phyloP scores from a whole-genome alignment of 169 alveolate species.

The Theileria sp. region DNA sequence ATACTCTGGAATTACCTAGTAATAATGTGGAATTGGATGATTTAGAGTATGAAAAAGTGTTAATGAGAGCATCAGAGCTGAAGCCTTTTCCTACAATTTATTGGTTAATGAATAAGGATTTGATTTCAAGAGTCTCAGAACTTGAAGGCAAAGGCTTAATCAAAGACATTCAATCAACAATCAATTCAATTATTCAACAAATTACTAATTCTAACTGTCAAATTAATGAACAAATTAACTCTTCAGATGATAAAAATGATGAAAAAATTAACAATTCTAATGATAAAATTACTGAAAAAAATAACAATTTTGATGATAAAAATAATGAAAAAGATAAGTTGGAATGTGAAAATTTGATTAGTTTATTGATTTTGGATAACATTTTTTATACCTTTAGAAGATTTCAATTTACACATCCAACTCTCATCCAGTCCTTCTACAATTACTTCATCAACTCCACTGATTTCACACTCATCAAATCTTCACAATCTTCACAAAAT shows the following conservation, averaged over 20 bases:
- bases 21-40: neutral
- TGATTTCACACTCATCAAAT: neutral
- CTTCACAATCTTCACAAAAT: no score
- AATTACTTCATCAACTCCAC: conserved; percentile 40
- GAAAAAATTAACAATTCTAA: no score
- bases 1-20: no score
- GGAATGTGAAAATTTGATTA: conserved; percentile 2
- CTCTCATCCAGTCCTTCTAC: conserved; percentile 19
- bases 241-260: no score
- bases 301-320: no score
- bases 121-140: conserved; percentile 66
- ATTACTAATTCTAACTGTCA: conserved; percentile 1
- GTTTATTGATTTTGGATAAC: conserved; percentile 37
- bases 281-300: no score
- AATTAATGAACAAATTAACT: no score
- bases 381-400: conserved; percentile 40
- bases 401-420: conserved; percentile 54
- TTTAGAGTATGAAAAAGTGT: conserved; percentile 24
- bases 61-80: conserved; percentile 40
- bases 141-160: conserved; percentile 72
- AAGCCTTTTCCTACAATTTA: conserved; percentile 77
- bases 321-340: neutral
- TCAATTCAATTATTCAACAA: conserved; percentile 7
- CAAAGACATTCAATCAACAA: conserved; percentile 50
- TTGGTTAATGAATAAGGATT: conserved; percentile 66